Evolutionary conservation across 2,329 filamentous ascomycete species (phyloP).

Genomic region (Neurospora sp.): DNA sequence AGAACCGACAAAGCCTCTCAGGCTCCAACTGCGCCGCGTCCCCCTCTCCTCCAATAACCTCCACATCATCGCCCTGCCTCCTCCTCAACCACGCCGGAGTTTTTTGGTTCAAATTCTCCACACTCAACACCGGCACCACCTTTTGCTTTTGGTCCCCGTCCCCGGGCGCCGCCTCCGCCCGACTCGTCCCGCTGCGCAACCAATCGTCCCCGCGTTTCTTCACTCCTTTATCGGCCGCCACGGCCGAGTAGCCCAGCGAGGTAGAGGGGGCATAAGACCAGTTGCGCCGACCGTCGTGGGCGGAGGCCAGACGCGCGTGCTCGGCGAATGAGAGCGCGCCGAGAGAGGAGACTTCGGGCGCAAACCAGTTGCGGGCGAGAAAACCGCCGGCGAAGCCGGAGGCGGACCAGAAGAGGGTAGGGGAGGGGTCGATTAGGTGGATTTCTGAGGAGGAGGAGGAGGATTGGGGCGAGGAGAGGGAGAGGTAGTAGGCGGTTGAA

Average conservation of each 20-base stretch:
- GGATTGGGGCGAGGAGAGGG: conserved; percentile 32
- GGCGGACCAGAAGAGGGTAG: conserved; percentile 59
- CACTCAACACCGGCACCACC: conserved; percentile 14
- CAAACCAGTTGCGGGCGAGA: conserved; percentile 64
- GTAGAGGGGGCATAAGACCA: conserved; percentile 46
- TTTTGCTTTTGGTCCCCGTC: conserved; percentile 9
- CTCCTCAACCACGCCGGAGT: conserved; percentile 50
- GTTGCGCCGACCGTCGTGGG: conserved; percentile 44
- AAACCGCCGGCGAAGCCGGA: conserved; percentile 70
- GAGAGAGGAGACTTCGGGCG: conserved; percentile 43
- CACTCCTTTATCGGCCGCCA: conserved; percentile 24
- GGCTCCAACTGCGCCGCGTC: conserved; percentile 48
- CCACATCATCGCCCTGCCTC: conserved; percentile 43
- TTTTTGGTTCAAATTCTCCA: neutral
- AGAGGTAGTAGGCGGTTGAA: conserved; percentile 64
- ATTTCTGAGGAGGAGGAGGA: conserved; percentile 20
- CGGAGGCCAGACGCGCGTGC: conserved; percentile 53
- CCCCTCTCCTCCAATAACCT: conserved; percentile 50
- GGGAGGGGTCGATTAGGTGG: conserved; percentile 37
- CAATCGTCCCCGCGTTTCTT: conserved; percentile 50
- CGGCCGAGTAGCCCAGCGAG: conserved; percentile 40
- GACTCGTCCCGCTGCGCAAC: conserved; percentile 53
- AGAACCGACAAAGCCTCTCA: conserved; percentile 52
- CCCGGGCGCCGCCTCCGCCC: conserved; percentile 22
- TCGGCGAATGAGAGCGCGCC: conserved; percentile 60